phyloP scores from a whole-genome alignment of 1,139 yeast species.

The Magnusiomyces sp. region DNA sequence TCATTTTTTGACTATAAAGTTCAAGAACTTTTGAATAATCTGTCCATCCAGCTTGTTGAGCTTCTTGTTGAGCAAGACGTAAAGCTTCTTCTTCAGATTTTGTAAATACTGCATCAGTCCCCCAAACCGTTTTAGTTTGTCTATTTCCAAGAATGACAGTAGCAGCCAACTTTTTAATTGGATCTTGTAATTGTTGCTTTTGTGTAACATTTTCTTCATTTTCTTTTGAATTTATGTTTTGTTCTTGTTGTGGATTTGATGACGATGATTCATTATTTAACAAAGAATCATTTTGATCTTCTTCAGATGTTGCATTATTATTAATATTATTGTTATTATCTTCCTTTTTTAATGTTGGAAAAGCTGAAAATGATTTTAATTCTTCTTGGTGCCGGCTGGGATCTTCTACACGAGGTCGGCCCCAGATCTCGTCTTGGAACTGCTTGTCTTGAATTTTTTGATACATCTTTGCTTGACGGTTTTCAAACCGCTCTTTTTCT shows the following conservation, averaged over 20 bases:
- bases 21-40: not conserved
- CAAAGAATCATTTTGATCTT: too few species aligned
- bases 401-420: not conserved
- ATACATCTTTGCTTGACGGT: not conserved
- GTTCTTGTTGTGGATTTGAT: not conserved
- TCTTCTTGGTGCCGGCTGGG: not conserved
- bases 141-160: not conserved
- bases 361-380: not conserved
- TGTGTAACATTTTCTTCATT: not conserved
- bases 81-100: not conserved
- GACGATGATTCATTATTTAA: not conserved
- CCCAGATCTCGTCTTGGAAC: not conserved
- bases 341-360: not conserved
- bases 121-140: conserved; percentile 5
- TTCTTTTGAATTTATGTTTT: not conserved
- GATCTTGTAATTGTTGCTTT: not conserved
- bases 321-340: not conserved
- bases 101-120: conserved; percentile 1
- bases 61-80: not conserved
- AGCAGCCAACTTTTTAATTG: not conserved
- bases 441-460: conserved; percentile 4
- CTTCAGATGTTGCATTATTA: too few species aligned
- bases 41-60: not conserved
- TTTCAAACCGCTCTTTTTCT: not conserved
- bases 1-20: too few species aligned